phyloP scores from a whole-genome alignment of 306 rosid genomes.

The Citrullus mucosospermus region DNA sequence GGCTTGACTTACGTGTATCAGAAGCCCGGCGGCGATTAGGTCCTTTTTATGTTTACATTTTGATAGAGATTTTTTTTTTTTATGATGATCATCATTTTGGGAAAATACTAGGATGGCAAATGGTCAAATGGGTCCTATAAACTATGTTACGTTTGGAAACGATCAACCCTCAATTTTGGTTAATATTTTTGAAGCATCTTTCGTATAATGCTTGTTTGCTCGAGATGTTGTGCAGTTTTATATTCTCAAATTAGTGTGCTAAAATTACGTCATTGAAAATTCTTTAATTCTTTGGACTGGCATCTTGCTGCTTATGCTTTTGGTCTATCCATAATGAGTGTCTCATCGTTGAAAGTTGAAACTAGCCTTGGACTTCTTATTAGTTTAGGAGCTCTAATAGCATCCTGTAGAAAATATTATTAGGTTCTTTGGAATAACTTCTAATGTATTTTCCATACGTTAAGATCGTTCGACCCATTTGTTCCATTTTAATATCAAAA shows the following conservation, averaged over 20 bases:
- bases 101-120: not conserved
- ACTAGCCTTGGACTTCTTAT: not conserved
- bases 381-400: not conserved
- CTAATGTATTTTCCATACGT: no score
- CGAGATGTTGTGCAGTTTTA: not conserved
- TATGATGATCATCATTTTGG: not conserved
- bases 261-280: not conserved
- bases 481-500: no score
- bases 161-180: not conserved
- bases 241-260: not conserved
- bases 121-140: not conserved
- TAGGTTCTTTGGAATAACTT: not conserved
- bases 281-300: not conserved
- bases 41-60: not conserved
- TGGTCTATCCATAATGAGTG: not conserved
- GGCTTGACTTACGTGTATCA: constrained; percentile 5
- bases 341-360: not conserved
- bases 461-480: no score
- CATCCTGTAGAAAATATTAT: not conserved
- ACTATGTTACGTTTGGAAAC: not conserved
- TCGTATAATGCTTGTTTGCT: not conserved
- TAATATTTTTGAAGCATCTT: not conserved
- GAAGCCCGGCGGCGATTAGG: constrained; percentile 7
- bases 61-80: not conserved
- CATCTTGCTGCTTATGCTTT: not conserved